Evolutionary conservation across 164 flowering plant genomes (phyloP).

Genomic region (Malania oleifera): DNA sequence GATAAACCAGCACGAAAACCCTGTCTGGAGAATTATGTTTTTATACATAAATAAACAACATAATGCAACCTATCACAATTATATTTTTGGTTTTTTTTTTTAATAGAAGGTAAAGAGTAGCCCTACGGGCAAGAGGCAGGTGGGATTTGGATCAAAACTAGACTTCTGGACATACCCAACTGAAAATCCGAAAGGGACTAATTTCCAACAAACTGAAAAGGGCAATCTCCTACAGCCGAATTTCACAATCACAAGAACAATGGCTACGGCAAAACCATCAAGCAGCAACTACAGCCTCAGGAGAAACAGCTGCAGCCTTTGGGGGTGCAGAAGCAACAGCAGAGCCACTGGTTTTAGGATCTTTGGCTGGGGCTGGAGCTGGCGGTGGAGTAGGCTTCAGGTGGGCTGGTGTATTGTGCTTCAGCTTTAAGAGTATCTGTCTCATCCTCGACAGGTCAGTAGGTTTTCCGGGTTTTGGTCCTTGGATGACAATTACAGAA

Average conservation of each 20-base stretch:
- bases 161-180: no score
- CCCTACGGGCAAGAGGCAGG: no score
- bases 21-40: no score
- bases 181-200: not conserved
- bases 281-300: constrained; percentile 35
- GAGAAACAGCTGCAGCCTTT: constrained; percentile 16
- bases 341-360: constrained; percentile 16
- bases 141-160: no score
- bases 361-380: constrained; percentile 21
- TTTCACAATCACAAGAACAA: not conserved
- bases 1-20: no score
- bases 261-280: constrained; percentile 8
- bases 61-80: no score
- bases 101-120: no score
- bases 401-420: constrained; percentile 47
- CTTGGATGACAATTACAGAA: constrained; percentile 36
- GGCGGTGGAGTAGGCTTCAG: constrained; percentile 31
- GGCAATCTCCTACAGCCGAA: not conserved
- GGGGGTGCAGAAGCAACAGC: constrained; percentile 16
- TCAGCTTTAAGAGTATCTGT: constrained; percentile 49
- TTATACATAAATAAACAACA: no score
- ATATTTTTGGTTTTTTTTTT: no score
- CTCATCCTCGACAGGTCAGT: constrained; percentile 62
- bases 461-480: constrained; percentile 67
- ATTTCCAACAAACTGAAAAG: no score